A percentile compares a stretch with the other conserved stretches of the same genome.
These are phyloP conservation scores for Rhizoclosmatium sp. DNA, from an alignment of 192 early-diverging fungal species.

Conservation along the genomic window DNA sequence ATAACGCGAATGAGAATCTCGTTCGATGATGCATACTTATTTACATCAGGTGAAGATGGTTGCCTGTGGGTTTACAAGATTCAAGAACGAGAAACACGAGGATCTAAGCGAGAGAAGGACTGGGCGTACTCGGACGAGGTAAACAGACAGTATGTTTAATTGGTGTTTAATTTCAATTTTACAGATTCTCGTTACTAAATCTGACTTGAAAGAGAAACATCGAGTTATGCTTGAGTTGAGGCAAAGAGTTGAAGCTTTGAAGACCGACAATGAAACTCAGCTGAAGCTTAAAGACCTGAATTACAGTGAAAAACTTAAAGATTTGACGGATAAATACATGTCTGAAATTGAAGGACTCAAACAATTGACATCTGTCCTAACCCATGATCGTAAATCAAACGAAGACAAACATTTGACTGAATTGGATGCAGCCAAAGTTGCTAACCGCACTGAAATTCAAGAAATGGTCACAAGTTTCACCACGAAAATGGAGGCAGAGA, in stretches of 20 bases:
- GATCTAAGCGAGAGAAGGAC: conserved; percentile 58
- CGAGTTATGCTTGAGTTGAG: conserved; percentile 49
- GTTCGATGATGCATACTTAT: conserved; percentile 59
- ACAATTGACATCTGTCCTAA: conserved; percentile 41
- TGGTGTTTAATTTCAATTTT: background rate
- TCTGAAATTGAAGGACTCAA: conserved; percentile 59
- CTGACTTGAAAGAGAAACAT: conserved; percentile 56
- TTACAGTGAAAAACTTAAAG: conserved; percentile 56
- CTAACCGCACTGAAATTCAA: conserved; percentile 44
- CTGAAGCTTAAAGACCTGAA: conserved; percentile 57
- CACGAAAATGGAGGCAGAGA: conserved; percentile 56
- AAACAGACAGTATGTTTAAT: background rate
- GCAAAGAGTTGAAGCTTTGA: conserved; percentile 60
- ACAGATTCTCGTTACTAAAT: conserved; percentile 61
- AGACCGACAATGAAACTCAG: conserved; percentile 58
- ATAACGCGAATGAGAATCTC: conserved; percentile 53
- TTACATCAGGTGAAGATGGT: conserved; percentile 61
- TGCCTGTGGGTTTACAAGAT: conserved; percentile 57
- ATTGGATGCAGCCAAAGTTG: conserved; percentile 33
- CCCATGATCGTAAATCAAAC: conserved; percentile 48
- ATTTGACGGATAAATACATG: conserved; percentile 56
- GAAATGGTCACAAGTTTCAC: conserved; percentile 49
- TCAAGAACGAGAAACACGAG: conserved; percentile 54
- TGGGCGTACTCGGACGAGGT: conserved; percentile 62
- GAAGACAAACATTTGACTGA: conserved; percentile 42